Base-by-base conservation (phyloP, 2,329 filamentous ascomycete genomes). In the Pseudopyricularia javanii region DNA sequence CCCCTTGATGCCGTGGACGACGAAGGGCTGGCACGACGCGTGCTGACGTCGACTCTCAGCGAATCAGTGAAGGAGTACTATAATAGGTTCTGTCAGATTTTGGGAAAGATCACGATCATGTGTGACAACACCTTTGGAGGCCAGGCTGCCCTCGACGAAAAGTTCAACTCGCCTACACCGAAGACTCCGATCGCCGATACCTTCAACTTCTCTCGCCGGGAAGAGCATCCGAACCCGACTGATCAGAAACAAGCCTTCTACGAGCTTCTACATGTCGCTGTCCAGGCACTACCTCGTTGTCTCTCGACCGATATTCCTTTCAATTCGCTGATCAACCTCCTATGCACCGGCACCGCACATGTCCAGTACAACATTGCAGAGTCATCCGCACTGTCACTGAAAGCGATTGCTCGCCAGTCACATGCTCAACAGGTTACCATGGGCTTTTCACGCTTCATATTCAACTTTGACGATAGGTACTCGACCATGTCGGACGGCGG, bases 41-140 rank as follows among this genome's bases (percentile, higher is more conserved):
- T 86, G 3, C 66, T 77, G n/a, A 74, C 75, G 1, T 74, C 75
- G 49, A 72, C 76, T 20, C 75, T 97, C 51, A 83, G 80, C 50
- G 89, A 95, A 35, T 81, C 82, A 22, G 83, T 88, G 1, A 85
- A 84, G 61, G 88, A 93, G 45, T 93, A 89, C 63, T 96, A 97
- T 66, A 75, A 84, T 52, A 85, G 86, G 51, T 98, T 98, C 60
- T 97, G 91, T 64, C 89, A 95, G 64, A 91, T 98, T 24, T 72
- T 98, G 7, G 93, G 91, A 26, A 94, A 95, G 64, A 94, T 98
- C 53, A 95, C 91, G 2, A 86, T 97, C 47, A 85, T 97, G 33
- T 98, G 93, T 67, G 93, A 98, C 66, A 93, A 95, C 61, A 87
- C 91, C 0, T 98, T 98, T 70, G 94, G 93, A 51, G 93, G 93